Base-by-base conservation (phyloP, 176 grass and related monocot species). In the Zea luxurians region DNA sequence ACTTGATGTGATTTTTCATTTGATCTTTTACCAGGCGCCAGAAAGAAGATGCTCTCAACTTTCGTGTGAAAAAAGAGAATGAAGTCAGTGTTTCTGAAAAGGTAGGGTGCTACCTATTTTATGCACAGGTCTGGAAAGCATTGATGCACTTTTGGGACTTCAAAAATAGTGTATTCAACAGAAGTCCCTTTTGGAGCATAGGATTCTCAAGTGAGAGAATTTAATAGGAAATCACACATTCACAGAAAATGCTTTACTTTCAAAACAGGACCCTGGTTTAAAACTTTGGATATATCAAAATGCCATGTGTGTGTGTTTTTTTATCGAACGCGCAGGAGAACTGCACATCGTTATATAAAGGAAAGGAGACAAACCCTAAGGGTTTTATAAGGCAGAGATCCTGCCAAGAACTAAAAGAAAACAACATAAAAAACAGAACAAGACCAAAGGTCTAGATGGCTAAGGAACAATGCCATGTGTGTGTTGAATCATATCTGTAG, bases 1-100 rank as follows among this genome's bases (percentile, higher is more conserved):
- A 72, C 8, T 64, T 66, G 18, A 17, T 77, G 57, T 42, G 4
- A n/a, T 63, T 46, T 84, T 60, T 65, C 10, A 62, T 58, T 85
- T 38, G 13, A 21, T 68, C 15, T 72, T 79, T 78, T 72, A 79
- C 68, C 66, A 99, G 96, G 86, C 63, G 83, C 45, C 96, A 95
- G 79, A 99, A 99, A 82, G 96, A 99, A 90, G 96, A 99, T 76
- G 96, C 96, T 76, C 78, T 99, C 73, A 90, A 95, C 65, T 99
- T 91, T 60, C 96, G 92, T 37, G 90, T 92, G 72, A 87, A 89
- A 75, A 98, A 98, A 47, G 90, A 89, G 75, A 95, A 89, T 73
- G 96, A 99, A 92, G 89, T 95, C 80, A 90, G 73, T 78, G 66
- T 76, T 6, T 10, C 78, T 83, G 96, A 99, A 69, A 92, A 99